Percentiles rank a stretch among this genome's conserved stretches.
Conservation (phyloP, 1,284 basidiomycete genomes). For the Athelia psychrophila region DNA sequence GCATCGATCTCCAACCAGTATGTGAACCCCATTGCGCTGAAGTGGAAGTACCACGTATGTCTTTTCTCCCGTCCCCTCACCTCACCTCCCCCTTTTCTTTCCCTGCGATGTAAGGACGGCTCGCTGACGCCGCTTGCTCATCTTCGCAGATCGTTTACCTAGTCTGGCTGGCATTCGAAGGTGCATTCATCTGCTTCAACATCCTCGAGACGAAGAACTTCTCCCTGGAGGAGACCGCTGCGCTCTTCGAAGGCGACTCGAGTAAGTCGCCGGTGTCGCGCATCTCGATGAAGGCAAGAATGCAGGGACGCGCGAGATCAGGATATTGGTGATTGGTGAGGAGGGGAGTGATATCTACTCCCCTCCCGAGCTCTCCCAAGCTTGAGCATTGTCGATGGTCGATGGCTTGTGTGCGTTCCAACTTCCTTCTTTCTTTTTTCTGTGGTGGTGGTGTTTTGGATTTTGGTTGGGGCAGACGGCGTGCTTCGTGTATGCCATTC, state of each 20-base stretch:
- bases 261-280: conserved; percentile 42
- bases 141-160: conserved; percentile 57
- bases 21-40: conserved; percentile 40
- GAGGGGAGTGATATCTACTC: too few species aligned
- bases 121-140: background rate
- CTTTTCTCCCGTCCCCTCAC: too few species aligned
- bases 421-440: too few species aligned
- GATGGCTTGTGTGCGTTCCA: too few species aligned
- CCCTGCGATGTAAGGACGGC: too few species aligned
- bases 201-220: conserved; percentile 71
- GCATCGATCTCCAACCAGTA: too few species aligned
- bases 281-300: conserved; percentile 1
- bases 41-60: conserved; percentile 65
- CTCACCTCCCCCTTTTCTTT: too few species aligned
- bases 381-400: too few species aligned
- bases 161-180: conserved; percentile 63
- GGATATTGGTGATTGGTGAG: conserved; percentile 28
- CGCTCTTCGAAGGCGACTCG: conserved; percentile 66
- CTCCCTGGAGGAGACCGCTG: conserved; percentile 73
- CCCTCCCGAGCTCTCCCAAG: too few species aligned
- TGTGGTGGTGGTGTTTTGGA: too few species aligned
- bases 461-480: too few species aligned
- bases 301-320: conserved; percentile 25
- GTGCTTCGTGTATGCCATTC: too few species aligned
- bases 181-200: conserved; percentile 61